Base-by-base conservation (phyloP, 2,329 filamentous ascomycete species). In the Monilinia laxa region DNA sequence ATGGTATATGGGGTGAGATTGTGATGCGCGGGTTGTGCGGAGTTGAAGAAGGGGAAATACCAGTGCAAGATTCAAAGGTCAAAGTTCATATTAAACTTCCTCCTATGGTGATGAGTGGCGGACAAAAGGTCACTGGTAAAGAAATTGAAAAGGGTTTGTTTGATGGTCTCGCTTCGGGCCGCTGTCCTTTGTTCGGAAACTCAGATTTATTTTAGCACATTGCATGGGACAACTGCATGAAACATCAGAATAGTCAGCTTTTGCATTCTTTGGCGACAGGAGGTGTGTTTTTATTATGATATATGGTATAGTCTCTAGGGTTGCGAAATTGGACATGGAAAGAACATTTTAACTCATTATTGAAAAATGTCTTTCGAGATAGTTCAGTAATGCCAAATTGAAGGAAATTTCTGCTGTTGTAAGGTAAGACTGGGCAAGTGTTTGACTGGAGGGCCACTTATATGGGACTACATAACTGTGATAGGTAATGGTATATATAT, bases 251-350 rank as follows among this genome's bases (percentile, higher is more conserved):
- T 10, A 7, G 23, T 51, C 28, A 51, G 12, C 45, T 18, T 55
- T 18, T 38, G 2, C 14, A 3, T 35, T 2, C 11, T 60, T 16
- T 14, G 5, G n/a, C 4, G 38, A 1, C 0, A 51, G 2, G 1
- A 38, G 18, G 5, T 18, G 1, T 2, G n/a, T 9, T 7, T 5
- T 2, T 25, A 23, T 7, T 7, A 38, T 18, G 14, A 10, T 1
- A 9, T n/a, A 5, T 18, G 2, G 1, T 1, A 6, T 6, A 6
- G 16, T 3, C 7, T 12, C 0, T 31, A 35, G 31, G 5, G 6
- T 18, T 18, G 5, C 9, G 31, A 35, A 35, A 9, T 3, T 12
- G 6, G 3, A n/a, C n/a, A 31, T 10, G 1, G 2, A 9, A 9
- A 47, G 25, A 14, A 28, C 1, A 31, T 45, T 45, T 5, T 9